A percentile compares a stretch with the other conserved stretches of the same genome.
phyloP scores from a whole-genome alignment of 202 grass and related monocot genomes.

The Digitaria exilis region DNA sequence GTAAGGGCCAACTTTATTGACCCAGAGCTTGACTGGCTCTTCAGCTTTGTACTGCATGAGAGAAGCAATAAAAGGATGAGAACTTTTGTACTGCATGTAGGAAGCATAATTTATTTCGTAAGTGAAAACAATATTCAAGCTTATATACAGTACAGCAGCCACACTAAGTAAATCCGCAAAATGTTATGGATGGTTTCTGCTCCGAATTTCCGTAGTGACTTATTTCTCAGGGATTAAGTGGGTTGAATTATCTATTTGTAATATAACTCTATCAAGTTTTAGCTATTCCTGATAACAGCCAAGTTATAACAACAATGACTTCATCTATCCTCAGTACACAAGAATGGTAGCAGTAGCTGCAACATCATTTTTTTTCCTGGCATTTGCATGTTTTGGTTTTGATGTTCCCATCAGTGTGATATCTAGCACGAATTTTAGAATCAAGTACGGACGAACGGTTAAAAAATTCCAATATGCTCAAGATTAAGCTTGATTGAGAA shows the following conservation, averaged over 20 bases:
- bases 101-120: slow-evolving; percentile 28
- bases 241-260: background rate
- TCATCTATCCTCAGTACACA: background rate
- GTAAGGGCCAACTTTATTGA: slow-evolving; percentile 97
- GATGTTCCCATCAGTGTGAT: background rate
- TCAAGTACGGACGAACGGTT: background rate
- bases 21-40: slow-evolving; percentile 86
- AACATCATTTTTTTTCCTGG: background rate
- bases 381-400: background rate
- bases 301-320: background rate
- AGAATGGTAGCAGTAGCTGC: background rate
- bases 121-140: background rate
- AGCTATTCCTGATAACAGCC: background rate
- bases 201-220: background rate
- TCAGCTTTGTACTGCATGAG: slow-evolving; percentile 74
- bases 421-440: background rate
- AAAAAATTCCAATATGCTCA: background rate
- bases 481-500: background rate
- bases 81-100: slow-evolving; percentile 8
- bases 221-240: background rate
- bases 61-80: slow-evolving; percentile 43
- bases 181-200: background rate
- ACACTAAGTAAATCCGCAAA: background rate
- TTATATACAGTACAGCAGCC: slow-evolving; percentile 1
- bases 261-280: slow-evolving; percentile 1